phyloP scores from a whole-genome alignment of 257 asterid species.

The Nicotiana noctiflora region DNA sequence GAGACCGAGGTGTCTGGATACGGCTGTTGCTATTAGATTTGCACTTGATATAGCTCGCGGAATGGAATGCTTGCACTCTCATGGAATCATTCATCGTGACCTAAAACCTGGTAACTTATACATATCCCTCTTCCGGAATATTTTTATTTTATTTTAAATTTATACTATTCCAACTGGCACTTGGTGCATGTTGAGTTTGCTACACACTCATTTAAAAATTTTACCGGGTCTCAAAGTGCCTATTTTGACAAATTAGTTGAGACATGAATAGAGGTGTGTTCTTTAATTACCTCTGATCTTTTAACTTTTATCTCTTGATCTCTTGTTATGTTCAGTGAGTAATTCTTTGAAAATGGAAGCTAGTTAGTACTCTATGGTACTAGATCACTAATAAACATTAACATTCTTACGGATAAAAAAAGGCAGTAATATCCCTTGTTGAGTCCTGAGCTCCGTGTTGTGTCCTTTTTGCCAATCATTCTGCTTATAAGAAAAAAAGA shows the following conservation, averaged over 20 bases:
- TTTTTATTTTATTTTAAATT: not conserved
- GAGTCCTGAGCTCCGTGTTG: not conserved
- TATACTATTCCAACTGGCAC: not conserved
- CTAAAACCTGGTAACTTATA: constrained; percentile 68
- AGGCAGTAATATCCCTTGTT: not conserved
- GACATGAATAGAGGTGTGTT: not conserved
- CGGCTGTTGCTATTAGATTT: constrained; percentile 58
- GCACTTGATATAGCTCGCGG: constrained; percentile 93
- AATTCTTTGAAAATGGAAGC: not conserved
- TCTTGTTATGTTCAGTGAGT: not conserved
- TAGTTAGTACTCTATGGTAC: not conserved
- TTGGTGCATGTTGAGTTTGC: not conserved
- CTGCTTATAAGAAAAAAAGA: not conserved
- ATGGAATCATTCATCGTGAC: constrained; percentile 92
- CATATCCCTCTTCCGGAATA: too few relatives aligned
- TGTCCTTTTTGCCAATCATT: not conserved
- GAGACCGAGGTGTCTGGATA: constrained; percentile 73
- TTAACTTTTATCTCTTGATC: not conserved
- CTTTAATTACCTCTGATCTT: not conserved
- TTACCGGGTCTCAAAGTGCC: not conserved
- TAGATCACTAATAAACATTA: not conserved
- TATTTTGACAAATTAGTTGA: not conserved
- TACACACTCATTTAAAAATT: not conserved
- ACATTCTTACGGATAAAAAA: too few relatives aligned
- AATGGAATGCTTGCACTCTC: constrained; percentile 90